Conservation (phyloP, 345 rosid species). For the Atalantia buxifolia region DNA sequence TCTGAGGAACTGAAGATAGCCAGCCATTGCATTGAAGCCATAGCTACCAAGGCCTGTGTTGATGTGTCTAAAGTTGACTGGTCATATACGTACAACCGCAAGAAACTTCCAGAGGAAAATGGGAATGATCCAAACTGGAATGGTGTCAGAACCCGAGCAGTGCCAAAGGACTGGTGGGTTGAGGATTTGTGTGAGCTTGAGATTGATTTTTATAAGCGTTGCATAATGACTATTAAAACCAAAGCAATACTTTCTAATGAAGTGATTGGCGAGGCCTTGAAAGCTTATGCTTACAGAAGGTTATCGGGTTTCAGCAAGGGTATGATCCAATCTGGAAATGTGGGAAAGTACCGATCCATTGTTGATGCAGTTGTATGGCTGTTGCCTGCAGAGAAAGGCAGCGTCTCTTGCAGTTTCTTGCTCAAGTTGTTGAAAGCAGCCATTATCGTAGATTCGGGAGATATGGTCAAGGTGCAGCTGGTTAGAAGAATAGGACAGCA, state of each 20-base stretch:
- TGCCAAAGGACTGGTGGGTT: slow-evolving; percentile 92
- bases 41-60: slow-evolving; percentile 61
- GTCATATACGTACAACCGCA: slow-evolving; percentile 74
- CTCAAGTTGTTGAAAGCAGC: slow-evolving; percentile 77
- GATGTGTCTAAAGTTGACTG: slow-evolving; percentile 72
- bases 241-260: slow-evolving; percentile 44
- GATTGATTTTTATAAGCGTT: slow-evolving; percentile 59
- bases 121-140: slow-evolving; percentile 31
- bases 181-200: slow-evolving; percentile 86
- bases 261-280: slow-evolving; percentile 83
- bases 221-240: slow-evolving; percentile 43
- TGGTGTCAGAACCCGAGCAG: slow-evolving; percentile 41
- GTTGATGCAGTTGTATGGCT: slow-evolving; percentile 61
- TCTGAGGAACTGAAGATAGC: slow-evolving; percentile 65
- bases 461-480: slow-evolving; percentile 41
- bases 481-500: slow-evolving; percentile 64
- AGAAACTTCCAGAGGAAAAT: slow-evolving; percentile 65
- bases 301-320: slow-evolving; percentile 66
- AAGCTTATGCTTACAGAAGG: slow-evolving; percentile 77
- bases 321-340: slow-evolving; percentile 45
- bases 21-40: slow-evolving; percentile 59
- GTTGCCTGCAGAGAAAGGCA: slow-evolving; percentile 63
- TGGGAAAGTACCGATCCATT: slow-evolving; percentile 41
- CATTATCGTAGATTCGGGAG: slow-evolving; percentile 48
- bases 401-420: slow-evolving; percentile 74